Base-by-base conservation (phyloP, 345 rosid genomes). In the Nasturtium officinale region DNA sequence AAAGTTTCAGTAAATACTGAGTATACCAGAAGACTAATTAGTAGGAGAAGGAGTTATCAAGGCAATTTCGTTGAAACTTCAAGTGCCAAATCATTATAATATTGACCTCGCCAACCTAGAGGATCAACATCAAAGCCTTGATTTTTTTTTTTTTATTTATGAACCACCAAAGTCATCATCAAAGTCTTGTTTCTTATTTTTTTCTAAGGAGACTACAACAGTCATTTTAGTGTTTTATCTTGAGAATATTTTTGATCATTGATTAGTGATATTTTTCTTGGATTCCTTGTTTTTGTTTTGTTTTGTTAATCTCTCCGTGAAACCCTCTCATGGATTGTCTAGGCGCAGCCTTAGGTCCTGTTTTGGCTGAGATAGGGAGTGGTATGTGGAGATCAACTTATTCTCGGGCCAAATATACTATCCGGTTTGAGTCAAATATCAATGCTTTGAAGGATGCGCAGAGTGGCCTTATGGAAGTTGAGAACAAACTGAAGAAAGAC, bases 381-480 rank as follows among this genome's bases (percentile, higher is more conserved):
- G 20, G 17, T 72, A 43, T 72, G 37, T 72, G 65, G 69, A 74
- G 60, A 25, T 68, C 80, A 60, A 30, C 78, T 57, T 80, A 54
- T 67, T 56, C 64, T 25, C 58, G 69, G 15, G 54, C 65, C 26
- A 33, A 17, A 25, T 11, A 55, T 54, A 43, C 60, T 23, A 57
- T 72, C 46, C 68, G 63, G 58, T 66, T 80, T 68, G 69, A 80
- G 46, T 76, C 83, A 30, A 76, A 80, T 69, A 29, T 67, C 54
- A 33, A 30, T 0, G 51, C 57, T 55, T 15, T 80, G 50, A 56
- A 80, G 57, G 67, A 54, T 5, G 77, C 57, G 35, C 51, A 61
- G 64, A 6, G 29, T 28, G 45, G 42, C 65, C 73, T 77, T 25
- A 45, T 25, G 7, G 32, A 60, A 13, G 53, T 77, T 2, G 65